phyloP scores from a whole-genome alignment of 2,329 filamentous ascomycete species.

The Dactylonectria macrodidyma region DNA sequence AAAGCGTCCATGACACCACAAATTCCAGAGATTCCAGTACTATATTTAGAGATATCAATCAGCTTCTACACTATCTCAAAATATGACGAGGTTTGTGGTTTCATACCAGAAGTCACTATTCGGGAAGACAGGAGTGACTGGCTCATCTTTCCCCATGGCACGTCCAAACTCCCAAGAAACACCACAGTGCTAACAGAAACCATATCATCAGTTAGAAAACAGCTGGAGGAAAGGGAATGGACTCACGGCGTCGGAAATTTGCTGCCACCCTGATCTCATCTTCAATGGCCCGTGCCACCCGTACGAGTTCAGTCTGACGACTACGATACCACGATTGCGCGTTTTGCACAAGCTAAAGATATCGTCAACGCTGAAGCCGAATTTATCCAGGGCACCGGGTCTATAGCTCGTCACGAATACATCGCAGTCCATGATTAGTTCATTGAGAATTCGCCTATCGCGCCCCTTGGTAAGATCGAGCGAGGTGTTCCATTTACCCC shows the following conservation, averaged over 20 bases:
- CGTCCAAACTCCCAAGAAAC: conserved; percentile 62
- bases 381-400: conserved; percentile 62
- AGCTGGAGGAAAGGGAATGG: background rate
- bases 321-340: conserved; percentile 47
- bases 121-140: conserved; percentile 48
- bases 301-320: conserved; percentile 68
- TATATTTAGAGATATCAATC: background rate
- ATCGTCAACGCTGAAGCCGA: conserved; percentile 60
- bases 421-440: conserved; percentile 63
- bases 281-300: conserved; percentile 65
- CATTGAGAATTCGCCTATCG: conserved; percentile 33
- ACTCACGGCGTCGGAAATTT: conserved; percentile 63
- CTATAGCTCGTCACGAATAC: conserved; percentile 66
- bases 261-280: conserved; percentile 65
- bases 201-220: background rate
- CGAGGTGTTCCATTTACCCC: conserved; percentile 64
- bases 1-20: background rate
- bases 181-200: conserved; percentile 53
- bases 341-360: conserved; percentile 42
- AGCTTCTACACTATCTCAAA: background rate
- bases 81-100: background rate
- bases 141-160: conserved; percentile 54
- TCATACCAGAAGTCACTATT: conserved; percentile 46
- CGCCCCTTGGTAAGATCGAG: conserved; percentile 55
- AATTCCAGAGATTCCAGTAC: background rate